phyloP scores from a whole-genome alignment of 2,329 filamentous ascomycete species.

The Fusarium mexicanum region DNA sequence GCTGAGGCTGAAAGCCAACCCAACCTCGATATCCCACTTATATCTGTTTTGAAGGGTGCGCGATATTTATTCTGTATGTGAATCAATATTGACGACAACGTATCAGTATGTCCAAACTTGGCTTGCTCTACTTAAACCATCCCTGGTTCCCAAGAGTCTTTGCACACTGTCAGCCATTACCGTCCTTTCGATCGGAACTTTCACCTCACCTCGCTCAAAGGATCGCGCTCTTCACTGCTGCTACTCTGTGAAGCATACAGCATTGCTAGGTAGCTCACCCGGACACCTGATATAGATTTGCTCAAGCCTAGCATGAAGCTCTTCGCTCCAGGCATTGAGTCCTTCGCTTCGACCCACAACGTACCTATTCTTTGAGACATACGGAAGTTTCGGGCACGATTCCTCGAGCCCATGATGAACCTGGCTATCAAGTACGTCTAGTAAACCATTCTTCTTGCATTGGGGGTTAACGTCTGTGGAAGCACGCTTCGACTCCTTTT shows the following conservation, averaged over 20 bases:
- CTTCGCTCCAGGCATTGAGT: background rate
- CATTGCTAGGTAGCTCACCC: background rate
- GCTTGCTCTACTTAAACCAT: background rate
- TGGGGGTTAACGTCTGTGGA: background rate
- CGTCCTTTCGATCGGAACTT: background rate
- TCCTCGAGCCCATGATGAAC: background rate
- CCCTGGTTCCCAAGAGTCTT: background rate
- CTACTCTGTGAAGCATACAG: background rate
- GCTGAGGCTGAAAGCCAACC: background rate
- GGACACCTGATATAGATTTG: background rate
- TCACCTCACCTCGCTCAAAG: background rate
- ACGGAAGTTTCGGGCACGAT: background rate
- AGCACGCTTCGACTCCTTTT: slow-evolving; percentile 4
- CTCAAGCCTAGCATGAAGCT: background rate
- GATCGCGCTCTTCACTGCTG: background rate
- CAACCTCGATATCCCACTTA: background rate
- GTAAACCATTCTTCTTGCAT: background rate
- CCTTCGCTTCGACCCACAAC: background rate
- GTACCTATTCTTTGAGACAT: background rate
- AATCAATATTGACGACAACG: background rate
- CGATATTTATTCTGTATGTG: background rate
- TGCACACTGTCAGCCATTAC: background rate
- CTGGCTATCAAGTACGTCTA: slow-evolving; percentile 3
- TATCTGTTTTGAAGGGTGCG: background rate
- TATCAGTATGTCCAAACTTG: background rate